Conservation (phyloP, 768 basidiomycete genomes). For the Kockovaella imperatae region DNA sequence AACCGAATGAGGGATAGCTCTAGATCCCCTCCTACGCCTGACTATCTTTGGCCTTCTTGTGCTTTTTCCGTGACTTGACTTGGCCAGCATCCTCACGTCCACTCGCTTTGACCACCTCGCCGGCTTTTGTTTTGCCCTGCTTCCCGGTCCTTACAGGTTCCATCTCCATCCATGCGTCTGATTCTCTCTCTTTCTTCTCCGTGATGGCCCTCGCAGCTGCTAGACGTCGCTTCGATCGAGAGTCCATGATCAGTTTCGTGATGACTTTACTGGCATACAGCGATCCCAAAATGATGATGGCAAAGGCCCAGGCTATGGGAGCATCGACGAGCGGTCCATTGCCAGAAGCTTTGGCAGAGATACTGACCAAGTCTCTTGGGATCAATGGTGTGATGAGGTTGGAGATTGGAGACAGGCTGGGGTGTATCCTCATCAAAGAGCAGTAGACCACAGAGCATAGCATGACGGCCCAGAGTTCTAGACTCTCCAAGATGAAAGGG, state of each 20-base stretch:
- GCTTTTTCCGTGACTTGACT: slow-evolving; percentile 15
- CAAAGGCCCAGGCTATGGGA: slow-evolving; percentile 17
- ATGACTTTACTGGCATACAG: slow-evolving; percentile 16
- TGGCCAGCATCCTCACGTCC: too few species aligned
- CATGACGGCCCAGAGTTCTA: slow-evolving; percentile 25
- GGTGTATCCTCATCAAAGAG: slow-evolving; percentile 6
- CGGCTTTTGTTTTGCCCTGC: neutral
- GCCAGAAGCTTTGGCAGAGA: neutral
- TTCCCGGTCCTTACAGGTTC: slow-evolving; percentile 2
- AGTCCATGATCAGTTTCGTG: neutral
- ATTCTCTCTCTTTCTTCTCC: slow-evolving; percentile 8
- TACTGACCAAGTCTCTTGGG: slow-evolving; percentile 10
- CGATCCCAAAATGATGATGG: slow-evolving; percentile 16
- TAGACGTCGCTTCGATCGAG: neutral
- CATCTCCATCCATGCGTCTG: slow-evolving; percentile 8
- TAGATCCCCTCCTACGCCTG: slow-evolving; percentile 4
- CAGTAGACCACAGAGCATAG: slow-evolving; percentile 16
- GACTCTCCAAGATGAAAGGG: slow-evolving; percentile 15
- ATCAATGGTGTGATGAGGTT: slow-evolving; percentile 3
- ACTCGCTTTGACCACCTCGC: slow-evolving; percentile 20
- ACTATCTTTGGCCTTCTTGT: slow-evolving; percentile 9
- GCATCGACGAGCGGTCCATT: slow-evolving; percentile 1
- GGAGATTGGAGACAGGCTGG: slow-evolving; percentile 4
- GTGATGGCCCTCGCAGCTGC: neutral
- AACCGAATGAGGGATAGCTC: too few species aligned